These are phyloP conservation scores for Lignosus rhinocerotis DNA, from an alignment of 1,284 basidiomycete species.

Conservation along the genomic window DNA sequence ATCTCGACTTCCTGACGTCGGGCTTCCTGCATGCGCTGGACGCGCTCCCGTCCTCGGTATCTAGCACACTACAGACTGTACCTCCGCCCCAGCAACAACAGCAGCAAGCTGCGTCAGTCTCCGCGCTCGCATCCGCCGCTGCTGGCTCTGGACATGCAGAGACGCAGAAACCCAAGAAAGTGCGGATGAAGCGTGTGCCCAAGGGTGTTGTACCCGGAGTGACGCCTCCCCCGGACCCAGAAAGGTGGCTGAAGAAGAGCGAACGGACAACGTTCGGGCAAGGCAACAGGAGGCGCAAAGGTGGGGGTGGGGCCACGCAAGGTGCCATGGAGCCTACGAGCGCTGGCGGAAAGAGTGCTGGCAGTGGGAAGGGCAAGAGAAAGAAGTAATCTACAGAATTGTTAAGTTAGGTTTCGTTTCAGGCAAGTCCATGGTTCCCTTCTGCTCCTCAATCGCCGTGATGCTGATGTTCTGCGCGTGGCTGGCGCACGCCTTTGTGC, in stretches of 20 bases:
- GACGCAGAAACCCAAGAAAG: conserved; percentile 45
- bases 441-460: background rate
- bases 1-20: conserved; percentile 78
- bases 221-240: conserved; percentile 76
- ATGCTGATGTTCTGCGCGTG: conserved; percentile 8
- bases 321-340: conserved; percentile 45
- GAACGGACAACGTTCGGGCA: conserved; percentile 60
- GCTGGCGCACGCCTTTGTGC: conserved; percentile 3
- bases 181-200: conserved; percentile 67
- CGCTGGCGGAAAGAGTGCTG: conserved; percentile 35
- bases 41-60: conserved; percentile 50
- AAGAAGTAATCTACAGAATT: conserved; percentile 40
- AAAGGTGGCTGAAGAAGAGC: conserved; percentile 82
- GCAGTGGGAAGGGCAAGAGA: conserved; percentile 51
- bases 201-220: conserved; percentile 71
- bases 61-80: conserved; percentile 56
- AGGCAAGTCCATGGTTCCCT: conserved; percentile 10
- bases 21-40: conserved; percentile 68
- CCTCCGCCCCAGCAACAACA: conserved; percentile 47
- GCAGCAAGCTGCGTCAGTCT: conserved; percentile 34
- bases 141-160: conserved; percentile 31
- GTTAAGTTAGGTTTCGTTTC: conserved; percentile 10
- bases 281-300: conserved; percentile 50
- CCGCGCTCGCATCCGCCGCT: conserved; percentile 33
- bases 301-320: conserved; percentile 66